Percentiles rank a stretch among this genome's conserved stretches.
These are phyloP conservation scores for Suillus weaverae DNA, from an alignment of 768 basidiomycete species.

Conservation along the genomic window DNA sequence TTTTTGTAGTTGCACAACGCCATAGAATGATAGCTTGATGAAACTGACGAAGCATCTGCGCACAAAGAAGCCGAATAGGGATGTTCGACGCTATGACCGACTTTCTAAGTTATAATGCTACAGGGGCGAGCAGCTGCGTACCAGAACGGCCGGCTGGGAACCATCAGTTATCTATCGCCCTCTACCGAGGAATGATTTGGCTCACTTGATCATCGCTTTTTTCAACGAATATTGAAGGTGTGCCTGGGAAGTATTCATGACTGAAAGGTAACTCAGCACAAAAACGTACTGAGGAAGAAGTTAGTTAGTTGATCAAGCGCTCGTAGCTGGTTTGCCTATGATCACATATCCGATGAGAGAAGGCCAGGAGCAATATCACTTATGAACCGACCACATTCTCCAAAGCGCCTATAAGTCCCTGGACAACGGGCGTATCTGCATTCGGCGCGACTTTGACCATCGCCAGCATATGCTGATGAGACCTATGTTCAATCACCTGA, in stretches of 20 bases:
- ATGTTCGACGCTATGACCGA: constrained; percentile 59
- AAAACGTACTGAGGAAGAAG: constrained; percentile 48
- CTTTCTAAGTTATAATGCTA: background rate
- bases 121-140: constrained; percentile 11
- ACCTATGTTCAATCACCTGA: constrained; percentile 65
- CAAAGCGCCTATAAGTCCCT: constrained; percentile 47
- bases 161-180: background rate
- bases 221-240: constrained; percentile 58
- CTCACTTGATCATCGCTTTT: constrained; percentile 57
- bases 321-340: constrained; percentile 51
- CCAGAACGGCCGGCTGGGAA: constrained; percentile 26
- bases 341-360: background rate
- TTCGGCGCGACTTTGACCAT: constrained; percentile 47
- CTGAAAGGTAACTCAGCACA: background rate
- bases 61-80: constrained; percentile 79
- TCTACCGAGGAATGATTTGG: background rate
- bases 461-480: constrained; percentile 49
- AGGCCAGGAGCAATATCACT: background rate
- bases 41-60: constrained; percentile 76
- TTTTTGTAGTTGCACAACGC: constrained; percentile 61
- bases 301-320: constrained; percentile 59
- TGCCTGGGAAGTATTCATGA: constrained; percentile 36
- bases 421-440: constrained; percentile 41
- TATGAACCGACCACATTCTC: constrained; percentile 35
- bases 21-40: constrained; percentile 73